A percentile compares a stretch with the other conserved stretches of the same genome.
These are phyloP conservation scores for Curvularia sp. DNA, from an alignment of 2,329 filamentous ascomycete species.

Conservation along the genomic window DNA sequence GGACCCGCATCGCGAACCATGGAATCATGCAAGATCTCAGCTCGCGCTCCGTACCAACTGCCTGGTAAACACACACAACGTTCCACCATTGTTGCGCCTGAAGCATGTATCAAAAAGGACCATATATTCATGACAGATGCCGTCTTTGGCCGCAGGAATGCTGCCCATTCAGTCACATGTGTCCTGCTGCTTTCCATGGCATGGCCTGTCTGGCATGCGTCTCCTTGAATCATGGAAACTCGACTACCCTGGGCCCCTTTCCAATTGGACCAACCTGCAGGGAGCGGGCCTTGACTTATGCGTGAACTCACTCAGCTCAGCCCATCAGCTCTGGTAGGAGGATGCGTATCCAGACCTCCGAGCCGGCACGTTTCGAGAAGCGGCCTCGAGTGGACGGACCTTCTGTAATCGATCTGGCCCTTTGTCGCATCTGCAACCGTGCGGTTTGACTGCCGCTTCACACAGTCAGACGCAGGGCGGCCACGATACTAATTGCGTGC, in stretches of 20 bases:
- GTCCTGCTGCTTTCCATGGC: conserved; percentile 6
- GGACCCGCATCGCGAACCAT: conserved; percentile 3
- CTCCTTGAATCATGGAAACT: conserved; percentile 7
- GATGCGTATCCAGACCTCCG: conserved; percentile 2
- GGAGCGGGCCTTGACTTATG: conserved; percentile 26
- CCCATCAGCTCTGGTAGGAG: conserved; percentile 9
- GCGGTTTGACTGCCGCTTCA: conserved; percentile 10
- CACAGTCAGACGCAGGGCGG: conserved; percentile 4
- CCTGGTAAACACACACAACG: background rate
- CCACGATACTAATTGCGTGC: conserved; percentile 10
- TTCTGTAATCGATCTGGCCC: conserved; percentile 16
- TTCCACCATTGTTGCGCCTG: conserved; percentile 13
- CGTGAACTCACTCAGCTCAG: conserved; percentile 11
- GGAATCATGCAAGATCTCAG: conserved; percentile 4
- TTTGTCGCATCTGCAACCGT: conserved; percentile 3
- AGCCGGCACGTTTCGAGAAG: conserved; percentile 15
- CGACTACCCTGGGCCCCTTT: background rate
- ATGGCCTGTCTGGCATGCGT: background rate
- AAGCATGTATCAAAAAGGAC: conserved; percentile 3
- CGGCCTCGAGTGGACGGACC: conserved; percentile 7
- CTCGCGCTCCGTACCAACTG: conserved; percentile 4
- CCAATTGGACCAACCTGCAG: conserved; percentile 12
- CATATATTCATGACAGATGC: background rate
- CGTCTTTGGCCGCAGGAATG: background rate
- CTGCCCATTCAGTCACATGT: background rate